phyloP scores from a whole-genome alignment of 2,329 filamentous ascomycete species.

The Colletotrichum eremochloae region DNA sequence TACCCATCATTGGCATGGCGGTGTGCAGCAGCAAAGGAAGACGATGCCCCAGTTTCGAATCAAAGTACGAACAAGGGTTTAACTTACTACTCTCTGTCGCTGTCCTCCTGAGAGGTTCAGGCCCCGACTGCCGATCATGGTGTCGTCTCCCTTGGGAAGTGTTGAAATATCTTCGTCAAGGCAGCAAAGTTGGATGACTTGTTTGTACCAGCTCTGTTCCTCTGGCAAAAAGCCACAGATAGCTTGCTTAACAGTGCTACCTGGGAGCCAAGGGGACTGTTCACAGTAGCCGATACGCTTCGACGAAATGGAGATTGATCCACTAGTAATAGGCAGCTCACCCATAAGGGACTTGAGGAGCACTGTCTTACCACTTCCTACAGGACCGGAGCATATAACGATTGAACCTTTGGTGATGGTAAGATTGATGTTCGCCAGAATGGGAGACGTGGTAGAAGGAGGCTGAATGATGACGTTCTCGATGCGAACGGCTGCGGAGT shows the following conservation, averaged over 20 bases:
- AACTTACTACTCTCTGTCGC: constrained; percentile 45
- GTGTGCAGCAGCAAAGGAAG: no score
- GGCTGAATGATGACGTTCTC: background rate
- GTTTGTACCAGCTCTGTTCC: constrained; percentile 51
- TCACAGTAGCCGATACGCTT: constrained; percentile 43
- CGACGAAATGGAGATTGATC: constrained; percentile 8
- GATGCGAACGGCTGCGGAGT: background rate
- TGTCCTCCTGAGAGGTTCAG: constrained; percentile 45
- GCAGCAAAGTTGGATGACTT: constrained; percentile 45
- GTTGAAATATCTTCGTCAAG: constrained; percentile 39
- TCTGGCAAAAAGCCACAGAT: constrained; percentile 40
- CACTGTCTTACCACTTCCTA: constrained; percentile 41
- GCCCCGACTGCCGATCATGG: constrained; percentile 41
- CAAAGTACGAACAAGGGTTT: background rate
- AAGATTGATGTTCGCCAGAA: constrained; percentile 3
- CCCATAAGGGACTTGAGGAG: constrained; percentile 46
- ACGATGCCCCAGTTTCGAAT: no score
- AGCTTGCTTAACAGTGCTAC: constrained; percentile 42
- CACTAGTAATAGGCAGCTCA: constrained; percentile 13
- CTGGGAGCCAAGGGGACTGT: constrained; percentile 44
- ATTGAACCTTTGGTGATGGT: background rate
- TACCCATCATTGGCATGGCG: no score
- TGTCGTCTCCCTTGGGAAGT: constrained; percentile 43
- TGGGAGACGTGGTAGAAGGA: background rate
- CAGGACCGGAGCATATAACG: constrained; percentile 25